These are phyloP conservation scores for Auricularia sp. DNA, from an alignment of 768 basidiomycete species.

Conservation along the genomic window DNA sequence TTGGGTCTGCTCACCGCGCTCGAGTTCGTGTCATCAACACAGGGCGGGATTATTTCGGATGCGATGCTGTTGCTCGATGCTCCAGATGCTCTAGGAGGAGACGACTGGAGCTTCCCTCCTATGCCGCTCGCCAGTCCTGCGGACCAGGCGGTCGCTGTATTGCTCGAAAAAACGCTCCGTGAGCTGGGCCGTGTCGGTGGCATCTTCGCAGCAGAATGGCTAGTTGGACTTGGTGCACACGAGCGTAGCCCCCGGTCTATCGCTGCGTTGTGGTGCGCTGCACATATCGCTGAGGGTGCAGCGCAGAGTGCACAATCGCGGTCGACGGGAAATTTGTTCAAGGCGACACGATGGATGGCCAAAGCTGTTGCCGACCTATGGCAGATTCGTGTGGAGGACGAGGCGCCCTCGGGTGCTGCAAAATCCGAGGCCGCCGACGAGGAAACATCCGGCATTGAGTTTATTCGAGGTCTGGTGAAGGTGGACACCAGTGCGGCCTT, in stretches of 20 bases:
- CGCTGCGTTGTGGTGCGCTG: constrained; percentile 79
- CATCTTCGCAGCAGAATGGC: constrained; percentile 78
- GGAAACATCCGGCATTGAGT: constrained; percentile 10
- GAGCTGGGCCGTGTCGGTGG: constrained; percentile 59
- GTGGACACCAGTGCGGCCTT: neutral
- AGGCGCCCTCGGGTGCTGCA: constrained; percentile 16
- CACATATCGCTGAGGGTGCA: constrained; percentile 65
- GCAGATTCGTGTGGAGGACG: constrained; percentile 37
- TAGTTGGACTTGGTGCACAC: constrained; percentile 46
- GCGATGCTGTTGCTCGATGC: neutral
- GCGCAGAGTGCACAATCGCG: constrained; percentile 17
- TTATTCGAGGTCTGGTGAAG: constrained; percentile 27
- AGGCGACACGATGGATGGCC: constrained; percentile 51
- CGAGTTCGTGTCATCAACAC: constrained; percentile 50
- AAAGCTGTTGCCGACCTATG: constrained; percentile 63
- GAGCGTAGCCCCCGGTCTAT: constrained; percentile 37
- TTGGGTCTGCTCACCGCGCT: constrained; percentile 78
- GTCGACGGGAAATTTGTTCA: constrained; percentile 44
- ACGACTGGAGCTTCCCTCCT: neutral
- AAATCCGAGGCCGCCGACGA: constrained; percentile 11
- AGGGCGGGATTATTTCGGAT: constrained; percentile 11
- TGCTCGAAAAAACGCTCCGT: constrained; percentile 63
- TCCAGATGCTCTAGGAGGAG: neutral
- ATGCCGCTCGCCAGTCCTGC: neutral
- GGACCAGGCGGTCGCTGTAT: neutral